These are phyloP conservation scores for Ceratobasidium sp. DNA, from an alignment of 1,284 basidiomycete species.

Conservation along the genomic window DNA sequence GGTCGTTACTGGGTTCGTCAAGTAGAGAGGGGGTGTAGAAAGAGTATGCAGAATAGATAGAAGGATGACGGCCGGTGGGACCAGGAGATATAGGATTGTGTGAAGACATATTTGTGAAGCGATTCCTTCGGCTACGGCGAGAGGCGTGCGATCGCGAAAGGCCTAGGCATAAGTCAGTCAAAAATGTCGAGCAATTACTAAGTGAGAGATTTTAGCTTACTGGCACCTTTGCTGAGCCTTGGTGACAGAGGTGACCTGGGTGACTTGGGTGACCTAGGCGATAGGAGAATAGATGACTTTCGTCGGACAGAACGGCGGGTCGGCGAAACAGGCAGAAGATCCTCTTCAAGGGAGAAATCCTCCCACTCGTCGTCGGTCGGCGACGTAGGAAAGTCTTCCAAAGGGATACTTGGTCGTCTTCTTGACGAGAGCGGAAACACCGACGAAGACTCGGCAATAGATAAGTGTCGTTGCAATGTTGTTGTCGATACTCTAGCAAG, in stretches of 20 bases:
- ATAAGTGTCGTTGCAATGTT: constrained; percentile 30
- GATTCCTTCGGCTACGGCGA: constrained; percentile 33
- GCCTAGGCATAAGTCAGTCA: constrained; percentile 12
- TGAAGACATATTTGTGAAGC: constrained; percentile 1
- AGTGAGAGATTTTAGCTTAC: constrained; percentile 14
- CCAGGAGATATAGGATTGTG: constrained; percentile 9
- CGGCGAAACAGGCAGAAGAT: constrained; percentile 23
- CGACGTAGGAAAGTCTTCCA: constrained; percentile 37
- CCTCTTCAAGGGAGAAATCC: constrained; percentile 40
- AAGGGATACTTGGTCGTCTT: constrained; percentile 28
- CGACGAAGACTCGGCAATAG: constrained; percentile 3
- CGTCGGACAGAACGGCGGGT: constrained; percentile 22
- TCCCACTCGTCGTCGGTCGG: constrained; percentile 42
- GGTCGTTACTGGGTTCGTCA: constrained; percentile 12
- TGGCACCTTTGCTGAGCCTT: constrained; percentile 34
- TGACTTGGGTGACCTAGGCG: constrained; percentile 2
- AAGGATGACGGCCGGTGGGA: constrained; percentile 13
- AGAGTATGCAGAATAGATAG: constrained; percentile 40
- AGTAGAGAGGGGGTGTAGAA: constrained; percentile 34
- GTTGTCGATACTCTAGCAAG: constrained; percentile 22
- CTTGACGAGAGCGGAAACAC: constrained; percentile 29
- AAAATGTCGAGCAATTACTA: neutral
- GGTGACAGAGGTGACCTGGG: constrained; percentile 17
- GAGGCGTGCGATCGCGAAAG: constrained; percentile 39
- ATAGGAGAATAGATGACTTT: constrained; percentile 22